Conservation (phyloP, 768 basidiomycete genomes). For the Phylloporus sp. region DNA sequence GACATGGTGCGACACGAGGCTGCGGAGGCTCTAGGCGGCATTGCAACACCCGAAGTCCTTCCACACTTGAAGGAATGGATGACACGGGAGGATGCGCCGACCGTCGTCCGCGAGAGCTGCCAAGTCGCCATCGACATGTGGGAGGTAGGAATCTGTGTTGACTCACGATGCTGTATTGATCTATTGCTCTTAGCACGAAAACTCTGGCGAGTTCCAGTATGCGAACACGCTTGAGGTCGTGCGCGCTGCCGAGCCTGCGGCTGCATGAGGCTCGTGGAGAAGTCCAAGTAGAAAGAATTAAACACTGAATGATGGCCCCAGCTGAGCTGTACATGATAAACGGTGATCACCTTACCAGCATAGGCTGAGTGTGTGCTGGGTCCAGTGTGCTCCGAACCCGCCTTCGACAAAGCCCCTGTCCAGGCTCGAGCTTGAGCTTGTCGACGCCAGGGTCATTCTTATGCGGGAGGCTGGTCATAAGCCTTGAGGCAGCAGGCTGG, state of each 20-base stretch:
- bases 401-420: too few species aligned
- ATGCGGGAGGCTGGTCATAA: neutral
- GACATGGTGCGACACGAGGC: slow-evolving; percentile 99
- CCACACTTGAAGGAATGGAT: slow-evolving; percentile 86
- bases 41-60: slow-evolving; percentile 88
- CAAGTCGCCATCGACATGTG: slow-evolving; percentile 97
- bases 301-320: too few species aligned
- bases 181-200: slow-evolving; percentile 56
- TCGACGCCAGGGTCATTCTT: neutral
- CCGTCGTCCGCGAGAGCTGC: slow-evolving; percentile 93
- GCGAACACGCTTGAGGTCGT: slow-evolving; percentile 46
- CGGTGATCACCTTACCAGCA: too few species aligned
- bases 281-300: neutral
- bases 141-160: slow-evolving; percentile 56
- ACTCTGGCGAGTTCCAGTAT: slow-evolving; percentile 78
- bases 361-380: too few species aligned
- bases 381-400: neutral
- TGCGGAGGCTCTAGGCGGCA: slow-evolving; percentile 97
- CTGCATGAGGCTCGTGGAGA: slow-evolving; percentile 11
- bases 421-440: too few species aligned
- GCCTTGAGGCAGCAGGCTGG: neutral
- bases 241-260: slow-evolving; percentile 6
- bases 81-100: slow-evolving; percentile 69
- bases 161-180: neutral
- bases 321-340: neutral